Percentiles rank a stretch among this genome's conserved stretches.
Evolutionary conservation across 192 early-diverging fungal species (phyloP).

Genomic region (Podila epigama): DNA sequence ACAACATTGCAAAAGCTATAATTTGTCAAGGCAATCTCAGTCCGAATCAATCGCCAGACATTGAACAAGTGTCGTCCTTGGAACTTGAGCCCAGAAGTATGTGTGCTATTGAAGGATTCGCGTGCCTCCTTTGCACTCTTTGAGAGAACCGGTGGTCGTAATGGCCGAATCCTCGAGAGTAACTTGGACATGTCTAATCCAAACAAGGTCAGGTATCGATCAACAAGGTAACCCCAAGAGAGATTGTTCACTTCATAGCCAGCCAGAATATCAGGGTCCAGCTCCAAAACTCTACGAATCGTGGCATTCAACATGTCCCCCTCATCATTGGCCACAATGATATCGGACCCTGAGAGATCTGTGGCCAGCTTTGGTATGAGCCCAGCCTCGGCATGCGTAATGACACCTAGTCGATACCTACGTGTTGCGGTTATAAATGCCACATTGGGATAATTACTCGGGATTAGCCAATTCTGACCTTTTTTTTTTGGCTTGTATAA

Average conservation of each 20-base stretch:
- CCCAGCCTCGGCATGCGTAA: conserved; percentile 47
- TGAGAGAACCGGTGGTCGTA: conserved; percentile 2
- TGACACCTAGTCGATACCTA: conserved; percentile 63
- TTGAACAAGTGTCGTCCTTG: conserved; percentile 86
- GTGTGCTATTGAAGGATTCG: conserved; percentile 26
- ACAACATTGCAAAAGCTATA: conserved; percentile 83
- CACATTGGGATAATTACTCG: too few relatives aligned
- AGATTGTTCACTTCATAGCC: conserved; percentile 87
- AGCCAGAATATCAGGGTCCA: conserved; percentile 87
- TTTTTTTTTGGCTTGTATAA: neutral
- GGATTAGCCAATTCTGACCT: neutral
- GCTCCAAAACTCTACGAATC: conserved; percentile 57
- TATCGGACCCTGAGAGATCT: conserved; percentile 43
- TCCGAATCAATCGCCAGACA: conserved; percentile 86
- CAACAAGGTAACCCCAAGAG: conserved; percentile 86
- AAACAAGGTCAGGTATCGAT: conserved; percentile 21
- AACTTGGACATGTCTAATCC: conserved; percentile 38
- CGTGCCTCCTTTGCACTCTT: conserved; percentile 35
- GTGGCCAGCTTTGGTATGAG: conserved; percentile 37
- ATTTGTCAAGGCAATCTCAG: conserved; percentile 75
- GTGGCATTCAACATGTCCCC: conserved; percentile 63
- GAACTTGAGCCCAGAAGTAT: conserved; percentile 65
- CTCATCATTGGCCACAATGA: conserved; percentile 60
- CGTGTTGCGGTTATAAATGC: neutral
- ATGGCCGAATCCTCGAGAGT: conserved; percentile 14